Percentiles rank a stretch among this genome's conserved stretches.
Conservation (phyloP, 2,329 filamentous ascomycete species). For the Atkinsonella texensis region DNA sequence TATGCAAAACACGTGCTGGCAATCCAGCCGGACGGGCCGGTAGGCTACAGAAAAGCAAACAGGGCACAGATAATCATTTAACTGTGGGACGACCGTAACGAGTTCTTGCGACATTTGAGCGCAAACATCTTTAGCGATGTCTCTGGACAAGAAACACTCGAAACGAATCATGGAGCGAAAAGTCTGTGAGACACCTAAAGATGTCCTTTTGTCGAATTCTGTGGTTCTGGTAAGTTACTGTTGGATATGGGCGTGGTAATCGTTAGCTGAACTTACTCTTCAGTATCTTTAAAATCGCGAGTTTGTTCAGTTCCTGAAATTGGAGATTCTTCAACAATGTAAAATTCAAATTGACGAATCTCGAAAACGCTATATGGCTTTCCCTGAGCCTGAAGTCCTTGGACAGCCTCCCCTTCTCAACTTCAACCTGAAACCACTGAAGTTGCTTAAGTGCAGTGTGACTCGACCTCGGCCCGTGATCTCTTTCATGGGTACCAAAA, state of each 20-base stretch:
- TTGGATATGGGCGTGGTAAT: neutral
- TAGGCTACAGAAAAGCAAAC: slow-evolving; percentile 72
- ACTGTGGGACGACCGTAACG: slow-evolving; percentile 60
- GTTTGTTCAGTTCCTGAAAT: slow-evolving; percentile 75
- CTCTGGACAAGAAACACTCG: slow-evolving; percentile 49
- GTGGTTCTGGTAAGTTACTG: neutral
- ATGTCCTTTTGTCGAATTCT: slow-evolving; percentile 83
- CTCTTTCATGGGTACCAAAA: slow-evolving; percentile 63
- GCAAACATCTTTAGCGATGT: slow-evolving; percentile 64
- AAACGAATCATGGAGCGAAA: slow-evolving; percentile 50
- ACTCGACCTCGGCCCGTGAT: slow-evolving; percentile 56
- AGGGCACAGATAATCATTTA: slow-evolving; percentile 77
- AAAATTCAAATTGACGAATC: slow-evolving; percentile 62
- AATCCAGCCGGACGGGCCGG: slow-evolving; percentile 65
- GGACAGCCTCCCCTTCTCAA: slow-evolving; percentile 46
- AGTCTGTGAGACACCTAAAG: slow-evolving; percentile 52
- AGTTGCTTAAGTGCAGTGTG: slow-evolving; percentile 55
- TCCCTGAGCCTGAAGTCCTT: slow-evolving; percentile 53
- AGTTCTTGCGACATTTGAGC: slow-evolving; percentile 62
- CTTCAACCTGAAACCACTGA: slow-evolving; percentile 58
- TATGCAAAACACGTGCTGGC: slow-evolving; percentile 72
- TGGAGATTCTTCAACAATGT: slow-evolving; percentile 67
- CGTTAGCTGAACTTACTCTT: slow-evolving; percentile 48
- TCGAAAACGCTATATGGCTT: slow-evolving; percentile 51
- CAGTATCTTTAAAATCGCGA: slow-evolving; percentile 69